Percentiles rank a stretch among this genome's conserved stretches.
These are phyloP conservation scores for Cercophora samala DNA, from an alignment of 495 filamentous ascomycete species.

Conservation along the genomic window DNA sequence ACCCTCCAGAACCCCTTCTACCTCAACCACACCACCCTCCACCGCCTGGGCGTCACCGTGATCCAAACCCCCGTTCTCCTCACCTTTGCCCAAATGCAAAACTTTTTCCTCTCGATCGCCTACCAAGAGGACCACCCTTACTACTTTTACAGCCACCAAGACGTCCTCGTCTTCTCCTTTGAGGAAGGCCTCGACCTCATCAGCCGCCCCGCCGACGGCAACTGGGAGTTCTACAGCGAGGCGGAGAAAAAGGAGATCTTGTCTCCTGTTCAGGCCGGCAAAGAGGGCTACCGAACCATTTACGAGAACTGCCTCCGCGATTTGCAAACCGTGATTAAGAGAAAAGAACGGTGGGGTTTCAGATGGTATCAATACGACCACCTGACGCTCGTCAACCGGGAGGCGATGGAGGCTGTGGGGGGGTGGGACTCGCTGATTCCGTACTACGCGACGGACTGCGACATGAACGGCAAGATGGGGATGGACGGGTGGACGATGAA, in stretches of 20 bases:
- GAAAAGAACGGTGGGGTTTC: slow-evolving; percentile 45
- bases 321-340: slow-evolving; percentile 32
- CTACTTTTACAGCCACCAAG: slow-evolving; percentile 61
- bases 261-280: slow-evolving; percentile 30
- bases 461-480: slow-evolving; percentile 52
- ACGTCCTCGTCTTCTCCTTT: slow-evolving; percentile 52
- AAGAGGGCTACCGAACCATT: slow-evolving; percentile 46
- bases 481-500: slow-evolving; percentile 50
- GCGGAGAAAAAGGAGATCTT: slow-evolving; percentile 36
- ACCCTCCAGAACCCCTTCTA: slow-evolving; percentile 61
- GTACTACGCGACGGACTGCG: slow-evolving; percentile 60
- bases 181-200: slow-evolving; percentile 42
- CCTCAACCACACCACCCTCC: slow-evolving; percentile 54
- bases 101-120: slow-evolving; percentile 56
- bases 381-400: slow-evolving; percentile 54
- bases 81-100: slow-evolving; percentile 61
- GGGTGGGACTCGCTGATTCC: slow-evolving; percentile 60
- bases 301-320: slow-evolving; percentile 49
- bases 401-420: slow-evolving; percentile 52
- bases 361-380: slow-evolving; percentile 57
- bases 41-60: slow-evolving; percentile 54
- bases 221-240: slow-evolving; percentile 34
- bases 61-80: slow-evolving; percentile 56
- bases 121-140: slow-evolving; percentile 54
- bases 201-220: slow-evolving; percentile 32